Percentiles rank a stretch among this genome's conserved stretches.
phyloP scores from a whole-genome alignment of 129 eudicot species.

The Saposhnikovia divaricata region DNA sequence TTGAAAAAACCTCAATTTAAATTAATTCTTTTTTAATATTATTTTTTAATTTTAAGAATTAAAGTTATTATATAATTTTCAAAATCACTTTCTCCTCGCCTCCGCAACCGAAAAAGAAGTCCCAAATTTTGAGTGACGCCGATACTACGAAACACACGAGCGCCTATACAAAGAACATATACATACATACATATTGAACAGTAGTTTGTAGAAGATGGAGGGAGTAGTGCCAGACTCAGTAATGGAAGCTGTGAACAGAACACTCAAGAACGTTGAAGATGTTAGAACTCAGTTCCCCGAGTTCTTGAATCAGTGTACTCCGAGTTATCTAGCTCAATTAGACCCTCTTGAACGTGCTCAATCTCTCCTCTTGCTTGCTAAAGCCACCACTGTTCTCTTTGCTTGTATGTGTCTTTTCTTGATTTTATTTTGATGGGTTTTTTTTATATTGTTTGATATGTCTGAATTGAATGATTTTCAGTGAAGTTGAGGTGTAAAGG shows the following conservation, averaged over 20 bases:
- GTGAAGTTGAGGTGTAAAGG: conserved; percentile 87
- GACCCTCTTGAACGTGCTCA: conserved; percentile 77
- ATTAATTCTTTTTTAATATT: too few species aligned
- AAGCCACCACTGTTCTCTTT: conserved; percentile 62
- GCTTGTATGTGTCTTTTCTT: conserved; percentile 24
- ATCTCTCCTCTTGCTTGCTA: conserved; percentile 59
- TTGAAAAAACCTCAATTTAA: too few species aligned
- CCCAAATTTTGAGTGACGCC: background rate
- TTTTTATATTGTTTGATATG: background rate
- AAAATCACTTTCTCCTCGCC: too few species aligned
- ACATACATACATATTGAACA: background rate
- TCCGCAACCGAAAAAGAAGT: too few species aligned
- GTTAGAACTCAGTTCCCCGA: conserved; percentile 40
- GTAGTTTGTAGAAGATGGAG: conserved; percentile 2
- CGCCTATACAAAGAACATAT: background rate
- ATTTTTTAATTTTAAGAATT: too few species aligned
- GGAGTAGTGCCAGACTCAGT: conserved; percentile 52
- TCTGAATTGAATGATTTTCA: conserved; percentile 23
- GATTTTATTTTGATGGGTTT: background rate
- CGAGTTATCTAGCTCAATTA: conserved; percentile 35
- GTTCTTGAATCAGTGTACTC: conserved; percentile 49
- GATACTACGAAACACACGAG: background rate
- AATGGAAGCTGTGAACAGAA: conserved; percentile 53
- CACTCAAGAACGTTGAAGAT: conserved; percentile 44
- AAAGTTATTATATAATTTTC: too few species aligned